A percentile compares a stretch with the other conserved stretches of the same genome.
Conservation (phyloP, 768 basidiomycete species). For the Glaciozyma antarctica region DNA sequence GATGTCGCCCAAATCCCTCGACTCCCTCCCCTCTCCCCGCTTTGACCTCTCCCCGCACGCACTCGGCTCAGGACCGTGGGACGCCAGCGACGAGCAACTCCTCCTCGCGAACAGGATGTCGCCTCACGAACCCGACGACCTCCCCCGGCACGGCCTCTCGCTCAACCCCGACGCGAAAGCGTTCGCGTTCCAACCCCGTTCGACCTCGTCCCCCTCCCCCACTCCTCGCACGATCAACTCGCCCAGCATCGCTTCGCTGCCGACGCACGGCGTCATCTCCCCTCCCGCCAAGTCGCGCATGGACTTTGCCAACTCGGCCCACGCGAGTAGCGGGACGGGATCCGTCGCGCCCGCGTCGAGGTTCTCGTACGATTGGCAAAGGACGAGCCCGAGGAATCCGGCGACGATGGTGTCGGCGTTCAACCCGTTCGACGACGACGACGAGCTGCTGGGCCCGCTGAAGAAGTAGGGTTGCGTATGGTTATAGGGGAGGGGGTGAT, state of each 20-base stretch:
- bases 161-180: constrained; percentile 36
- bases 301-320: constrained; percentile 11
- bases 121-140: constrained; percentile 17
- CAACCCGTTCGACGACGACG: constrained; percentile 8
- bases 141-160: constrained; percentile 32
- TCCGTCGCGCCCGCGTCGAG: constrained; percentile 6
- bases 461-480: neutral
- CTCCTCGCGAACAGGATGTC: neutral
- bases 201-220: neutral
- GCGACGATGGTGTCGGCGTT: constrained; percentile 2
- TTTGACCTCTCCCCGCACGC: neutral
- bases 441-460: constrained; percentile 23
- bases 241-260: no score
- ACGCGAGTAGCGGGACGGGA: no score
- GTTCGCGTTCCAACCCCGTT: constrained; percentile 25
- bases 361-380: constrained; percentile 22
- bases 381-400: neutral
- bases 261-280: neutral
- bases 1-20: neutral
- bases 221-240: no score
- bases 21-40: neutral
- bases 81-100: neutral
- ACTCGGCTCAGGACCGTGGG: neutral
- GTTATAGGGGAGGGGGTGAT: no score
- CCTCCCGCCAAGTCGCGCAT: constrained; percentile 24